A percentile compares a stretch with the other conserved stretches of the same genome.
These are phyloP conservation scores for Andrographis paniculata DNA, from an alignment of 305 asterid genomes.

Conservation along the genomic window DNA sequence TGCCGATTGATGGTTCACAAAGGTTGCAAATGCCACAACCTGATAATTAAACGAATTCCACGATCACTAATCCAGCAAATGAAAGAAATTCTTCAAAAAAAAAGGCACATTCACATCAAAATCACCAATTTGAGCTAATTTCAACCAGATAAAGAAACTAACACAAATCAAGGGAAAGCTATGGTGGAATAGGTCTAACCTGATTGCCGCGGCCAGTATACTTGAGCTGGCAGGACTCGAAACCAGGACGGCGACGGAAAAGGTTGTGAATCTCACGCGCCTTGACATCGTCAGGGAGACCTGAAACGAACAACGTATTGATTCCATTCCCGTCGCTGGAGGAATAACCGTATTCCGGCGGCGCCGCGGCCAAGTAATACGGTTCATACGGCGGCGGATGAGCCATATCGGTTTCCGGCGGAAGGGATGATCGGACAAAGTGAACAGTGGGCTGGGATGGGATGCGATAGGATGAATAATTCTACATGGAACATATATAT, in stretches of 20 bases:
- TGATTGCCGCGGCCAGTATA: constrained; percentile 97
- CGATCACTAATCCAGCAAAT: constrained; percentile 1
- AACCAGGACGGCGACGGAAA: constrained; percentile 89
- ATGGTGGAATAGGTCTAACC: constrained; percentile 34
- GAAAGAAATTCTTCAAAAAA: too few species aligned
- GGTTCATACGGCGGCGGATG: constrained; percentile 65
- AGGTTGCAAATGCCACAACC: constrained; percentile 99
- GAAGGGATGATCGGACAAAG: too few species aligned
- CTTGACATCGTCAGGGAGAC: constrained; percentile 95
- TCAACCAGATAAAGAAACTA: not conserved
- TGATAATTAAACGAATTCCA: constrained; percentile 22
- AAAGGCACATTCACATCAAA: not conserved
- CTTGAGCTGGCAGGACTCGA: constrained; percentile 88
- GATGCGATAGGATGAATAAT: too few species aligned
- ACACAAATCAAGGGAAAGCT: too few species aligned
- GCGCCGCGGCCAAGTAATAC: constrained; percentile 51
- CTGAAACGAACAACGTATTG: constrained; percentile 84
- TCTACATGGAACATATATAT: too few species aligned
- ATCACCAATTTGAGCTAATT: not conserved
- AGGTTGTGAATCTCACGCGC: constrained; percentile 99
- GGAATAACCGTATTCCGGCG: constrained; percentile 33
- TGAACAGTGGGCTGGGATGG: too few species aligned
- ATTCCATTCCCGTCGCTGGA: constrained; percentile 43
- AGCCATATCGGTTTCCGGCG: too few species aligned
- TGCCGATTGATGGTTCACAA: constrained; percentile 83